These are phyloP conservation scores for Apium graveolens DNA, from an alignment of 129 eudicot genomes.

Conservation along the genomic window DNA sequence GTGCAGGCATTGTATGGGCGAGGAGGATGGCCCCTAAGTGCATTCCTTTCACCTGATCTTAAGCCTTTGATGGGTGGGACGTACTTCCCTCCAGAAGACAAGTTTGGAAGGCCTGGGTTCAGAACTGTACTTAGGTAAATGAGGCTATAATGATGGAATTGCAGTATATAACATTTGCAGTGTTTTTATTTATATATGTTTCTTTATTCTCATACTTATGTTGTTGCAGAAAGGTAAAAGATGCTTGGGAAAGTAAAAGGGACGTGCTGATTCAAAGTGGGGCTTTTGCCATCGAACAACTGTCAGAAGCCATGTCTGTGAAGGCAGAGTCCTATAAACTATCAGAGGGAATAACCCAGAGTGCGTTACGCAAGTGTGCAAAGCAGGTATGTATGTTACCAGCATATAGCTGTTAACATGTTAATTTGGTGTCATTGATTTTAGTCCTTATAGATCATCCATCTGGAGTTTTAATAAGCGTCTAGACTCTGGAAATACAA, in stretches of 20 bases:
- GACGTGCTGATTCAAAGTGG: constrained; percentile 70
- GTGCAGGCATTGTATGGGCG: constrained; percentile 91
- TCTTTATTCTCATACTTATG: not conserved
- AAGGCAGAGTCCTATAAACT: constrained; percentile 46
- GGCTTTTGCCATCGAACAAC: constrained; percentile 78
- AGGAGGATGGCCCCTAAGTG: constrained; percentile 97
- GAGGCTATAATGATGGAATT: constrained; percentile 1
- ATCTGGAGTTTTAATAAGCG: not conserved
- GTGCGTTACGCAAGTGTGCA: constrained; percentile 56
- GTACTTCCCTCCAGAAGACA: constrained; percentile 89
- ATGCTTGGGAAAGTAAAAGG: constrained; percentile 79
- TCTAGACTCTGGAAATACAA: not conserved
- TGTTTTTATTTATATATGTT: not conserved
- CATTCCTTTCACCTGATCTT: constrained; percentile 83
- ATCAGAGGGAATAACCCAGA: constrained; percentile 47
- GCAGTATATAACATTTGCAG: not conserved
- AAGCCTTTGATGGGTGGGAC: constrained; percentile 98
- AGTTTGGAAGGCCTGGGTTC: constrained; percentile 83
- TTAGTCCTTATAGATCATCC: not conserved
- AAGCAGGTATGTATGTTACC: constrained; percentile 27
- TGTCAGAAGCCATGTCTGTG: constrained; percentile 72
- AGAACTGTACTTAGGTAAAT: constrained; percentile 74
- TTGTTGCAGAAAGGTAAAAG: constrained; percentile 71
- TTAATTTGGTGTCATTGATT: not conserved
- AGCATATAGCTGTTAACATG: not conserved